Evolutionary conservation across 1,284 basidiomycete genomes (phyloP).

Genomic region (Pseudozyma tsukubaensis): DNA sequence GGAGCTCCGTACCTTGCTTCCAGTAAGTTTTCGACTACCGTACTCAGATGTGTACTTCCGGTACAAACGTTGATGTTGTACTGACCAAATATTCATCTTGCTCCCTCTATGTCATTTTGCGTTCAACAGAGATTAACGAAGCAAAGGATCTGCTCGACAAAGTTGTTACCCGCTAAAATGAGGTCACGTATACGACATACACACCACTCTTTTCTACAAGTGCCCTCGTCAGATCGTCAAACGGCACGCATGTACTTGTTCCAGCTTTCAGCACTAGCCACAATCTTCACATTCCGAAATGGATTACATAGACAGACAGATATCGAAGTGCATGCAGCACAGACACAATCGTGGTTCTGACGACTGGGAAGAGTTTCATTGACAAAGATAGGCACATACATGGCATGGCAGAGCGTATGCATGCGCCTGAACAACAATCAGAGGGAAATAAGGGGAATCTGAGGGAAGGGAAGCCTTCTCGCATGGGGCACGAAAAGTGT

Average conservation of each 20-base stretch:
- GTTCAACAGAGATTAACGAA: slow-evolving; percentile 64
- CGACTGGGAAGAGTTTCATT: too few species aligned
- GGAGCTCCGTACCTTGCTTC: slow-evolving; percentile 97
- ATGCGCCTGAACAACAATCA: neutral
- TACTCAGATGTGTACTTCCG: neutral
- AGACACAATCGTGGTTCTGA: too few species aligned
- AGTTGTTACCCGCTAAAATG: slow-evolving; percentile 50
- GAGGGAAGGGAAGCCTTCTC: too few species aligned
- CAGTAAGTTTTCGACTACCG: slow-evolving; percentile 69
- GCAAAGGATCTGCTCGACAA: slow-evolving; percentile 67
- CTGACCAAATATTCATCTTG: neutral
- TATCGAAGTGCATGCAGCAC: too few species aligned
- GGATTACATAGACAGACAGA: slow-evolving; percentile 1
- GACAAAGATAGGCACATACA: too few species aligned
- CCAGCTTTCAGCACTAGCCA: neutral
- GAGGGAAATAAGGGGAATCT: neutral
- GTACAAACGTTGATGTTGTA: neutral
- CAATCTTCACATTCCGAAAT: slow-evolving; percentile 1
- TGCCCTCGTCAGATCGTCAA: too few species aligned
- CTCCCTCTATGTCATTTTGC: neutral
- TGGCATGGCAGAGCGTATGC: too few species aligned
- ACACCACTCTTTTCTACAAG: slow-evolving; percentile 5
- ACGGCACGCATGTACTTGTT: too few species aligned
- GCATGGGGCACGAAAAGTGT: too few species aligned
- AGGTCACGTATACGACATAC: neutral